Evolutionary conservation across 2,329 filamentous ascomycete species (phyloP).

Genomic region (Fusarium caatingaense): DNA sequence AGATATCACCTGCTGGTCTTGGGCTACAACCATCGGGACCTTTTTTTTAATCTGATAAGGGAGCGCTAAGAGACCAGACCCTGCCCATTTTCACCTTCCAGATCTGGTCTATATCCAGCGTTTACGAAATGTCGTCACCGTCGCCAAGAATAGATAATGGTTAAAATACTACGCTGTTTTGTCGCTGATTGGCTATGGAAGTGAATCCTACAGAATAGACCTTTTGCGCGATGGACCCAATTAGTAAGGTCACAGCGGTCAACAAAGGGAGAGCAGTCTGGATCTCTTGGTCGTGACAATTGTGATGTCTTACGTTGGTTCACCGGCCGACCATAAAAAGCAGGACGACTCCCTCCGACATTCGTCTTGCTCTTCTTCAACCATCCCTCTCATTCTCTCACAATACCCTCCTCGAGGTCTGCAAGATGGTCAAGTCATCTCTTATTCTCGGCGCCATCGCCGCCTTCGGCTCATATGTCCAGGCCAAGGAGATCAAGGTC

Average conservation of each 20-base stretch:
- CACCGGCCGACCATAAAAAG: constrained; percentile 1
- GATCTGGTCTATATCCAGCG: background rate
- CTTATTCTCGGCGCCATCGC: constrained; percentile 28
- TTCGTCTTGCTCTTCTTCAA: background rate
- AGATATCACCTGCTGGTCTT: background rate
- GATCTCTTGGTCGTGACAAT: background rate
- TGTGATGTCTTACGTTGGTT: too few relatives aligned
- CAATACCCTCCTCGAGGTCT: background rate
- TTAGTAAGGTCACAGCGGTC: background rate
- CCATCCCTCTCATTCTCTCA: background rate
- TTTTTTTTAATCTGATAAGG: background rate
- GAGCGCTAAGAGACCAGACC: too few relatives aligned
- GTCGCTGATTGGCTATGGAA: constrained; percentile 1
- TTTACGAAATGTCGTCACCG: constrained; percentile 8
- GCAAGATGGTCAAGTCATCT: constrained; percentile 39
- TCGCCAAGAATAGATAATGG: constrained; percentile 31
- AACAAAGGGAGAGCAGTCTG: background rate
- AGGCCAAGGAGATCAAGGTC: constrained; percentile 37
- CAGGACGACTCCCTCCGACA: rapidly evolving
- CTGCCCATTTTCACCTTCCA: constrained; percentile 21
- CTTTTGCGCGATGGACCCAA: background rate
- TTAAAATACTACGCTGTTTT: background rate
- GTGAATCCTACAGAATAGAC: background rate
- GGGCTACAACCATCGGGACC: background rate
- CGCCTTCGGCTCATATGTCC: constrained; percentile 6